Base-by-base conservation (phyloP, 1,139 yeast species). In the Zygosaccharomyces sapae region DNA sequence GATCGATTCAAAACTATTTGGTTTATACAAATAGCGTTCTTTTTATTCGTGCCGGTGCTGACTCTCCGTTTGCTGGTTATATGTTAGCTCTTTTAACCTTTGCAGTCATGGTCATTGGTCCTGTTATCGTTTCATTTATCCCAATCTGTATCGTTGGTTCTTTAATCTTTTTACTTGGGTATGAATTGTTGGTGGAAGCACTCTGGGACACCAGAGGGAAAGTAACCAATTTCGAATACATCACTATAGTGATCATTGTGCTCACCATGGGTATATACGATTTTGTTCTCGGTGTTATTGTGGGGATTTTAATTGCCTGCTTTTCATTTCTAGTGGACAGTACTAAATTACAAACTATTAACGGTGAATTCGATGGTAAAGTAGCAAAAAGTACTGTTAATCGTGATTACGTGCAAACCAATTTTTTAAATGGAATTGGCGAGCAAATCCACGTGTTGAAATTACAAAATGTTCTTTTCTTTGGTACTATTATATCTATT, bases 131-230 rank as follows among this genome's bases (percentile, higher is more conserved):
- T 62, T 96, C 97, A 0, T 86, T 74, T 61, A 92, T 92, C 44
- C 98, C 98, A 0, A 88, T 92, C 16, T 85, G 95, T 70, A 96
- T 92, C 31, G 98, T 92, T 24, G 97, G 97, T 0, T 81, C 97
- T 0, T 76, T 92, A 51, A 92, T 92, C 55, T 92, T 86, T 66
- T 70, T 92, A 52, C 74, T 92, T 45, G 98, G 98, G 1, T 86
- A 90, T 62, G 98, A 92, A 66, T 73, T 92, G 46, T 67, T 92
- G 54, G 82, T 85, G 50, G 98, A 92, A 65, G 87, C 97, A 0
- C 62, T 92, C n/a, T 79, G 77, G 55, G 98, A 92, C 64, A 88
- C 97, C 0, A 77, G 77, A 69, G 94, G 94, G 1, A 77, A 85
- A 55, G 76, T 92, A 40, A 76, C 82, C 41, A 72, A 68, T 35